Evolutionary conservation across 352 stramenopile species (phyloP), one percentile per base, ranked within the genome.

Genomic region (Globisporangium perplexum): DNA sequence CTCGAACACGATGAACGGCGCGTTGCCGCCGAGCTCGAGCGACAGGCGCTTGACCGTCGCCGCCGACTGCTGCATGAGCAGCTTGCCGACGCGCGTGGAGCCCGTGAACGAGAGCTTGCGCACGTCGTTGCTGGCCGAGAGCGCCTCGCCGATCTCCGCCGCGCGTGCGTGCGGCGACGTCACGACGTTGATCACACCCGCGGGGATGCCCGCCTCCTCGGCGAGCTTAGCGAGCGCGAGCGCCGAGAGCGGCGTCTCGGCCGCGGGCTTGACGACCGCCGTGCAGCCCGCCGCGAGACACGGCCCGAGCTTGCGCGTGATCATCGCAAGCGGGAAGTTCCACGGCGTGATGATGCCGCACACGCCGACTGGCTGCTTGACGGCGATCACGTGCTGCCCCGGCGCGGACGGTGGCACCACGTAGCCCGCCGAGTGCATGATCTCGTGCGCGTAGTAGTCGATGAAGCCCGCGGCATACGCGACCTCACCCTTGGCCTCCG

Each of bases 291-390:
- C 89, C 12, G 89, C 86, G 14, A 99, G 66, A 33, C 95, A 95
- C 1, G 95, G 93, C 7, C 73, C 96, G 8, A 97, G 76, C 69
- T 99, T 99, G 18, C 96, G 79, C 28, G 96, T 98, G 57, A 99
- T 97, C 96, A 99, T 99, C 4, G 95, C 96, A 39, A 97, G 68
- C 7, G 97, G 97, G 65, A 99, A 99, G 73, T 99, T 99, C 97
- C 96, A 99, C 17, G 93, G 96, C 48, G 96, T 98, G 55, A 99
- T 95, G 47, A 99, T 86, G 26, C 73, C 92, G 55, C 77, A 95
- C 24, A 99, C 93, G 42, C 97, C 97, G 6, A 99, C 86, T 2
- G 96, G 92, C 71, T 99, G 76, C 49, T 88, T 91, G 14, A 90
- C 68, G 0, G 75, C 84, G 47, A 96, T 66, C 43, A 97, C 69